Base-by-base conservation (phyloP, 495 filamentous ascomycete species). In the Lasiosphaeria hispida region DNA sequence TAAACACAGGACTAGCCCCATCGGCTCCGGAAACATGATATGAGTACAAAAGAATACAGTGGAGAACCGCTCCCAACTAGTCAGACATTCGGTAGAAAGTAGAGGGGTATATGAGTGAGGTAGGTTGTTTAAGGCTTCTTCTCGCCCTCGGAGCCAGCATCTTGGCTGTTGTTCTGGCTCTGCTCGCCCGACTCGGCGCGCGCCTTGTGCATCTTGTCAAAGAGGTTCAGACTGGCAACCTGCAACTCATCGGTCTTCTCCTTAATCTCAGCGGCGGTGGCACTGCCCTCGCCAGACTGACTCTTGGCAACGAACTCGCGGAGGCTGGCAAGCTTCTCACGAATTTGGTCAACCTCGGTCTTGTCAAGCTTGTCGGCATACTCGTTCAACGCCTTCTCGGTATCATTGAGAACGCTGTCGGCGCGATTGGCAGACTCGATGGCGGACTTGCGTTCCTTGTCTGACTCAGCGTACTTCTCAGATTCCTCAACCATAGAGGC, bases 161-260 rank as follows among this genome's bases (percentile, higher is more conserved):
- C 59, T n/a, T 56, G 53, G 47, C 38, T 36, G 54, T 37, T 13
- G 10, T 17, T 36, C 37, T 53, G 44, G 73, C 88, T 15, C 33
- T 53, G 44, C 74, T 89, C 82, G 56, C 74, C 64, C 7, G 74
- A 67, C 81, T 92, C 90, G 62, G 74, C 66, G 62, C 90, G 85
- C 48, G 95, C 91, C 83, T 95, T 95, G 86, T 98, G 94, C 91
- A 98, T 96, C 88, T 98, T 96, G 81, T 97, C 94, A 76, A 98
- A 98, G 63, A 97, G 85, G 74, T 87, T 96, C 79, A 98, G 82
- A 78, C 89, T 92, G 58, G 94, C 91, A 69, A 86, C 90, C 78
- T 97, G 95, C 65, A 98, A 86, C 76, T 97, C 94, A 61, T 97
- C 95, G 60, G 87, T 93, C 89, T 97, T 96, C 79, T 89, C 86